Base-by-base conservation (phyloP, 495 filamentous ascomycete species). In the Podospora sp. region DNA sequence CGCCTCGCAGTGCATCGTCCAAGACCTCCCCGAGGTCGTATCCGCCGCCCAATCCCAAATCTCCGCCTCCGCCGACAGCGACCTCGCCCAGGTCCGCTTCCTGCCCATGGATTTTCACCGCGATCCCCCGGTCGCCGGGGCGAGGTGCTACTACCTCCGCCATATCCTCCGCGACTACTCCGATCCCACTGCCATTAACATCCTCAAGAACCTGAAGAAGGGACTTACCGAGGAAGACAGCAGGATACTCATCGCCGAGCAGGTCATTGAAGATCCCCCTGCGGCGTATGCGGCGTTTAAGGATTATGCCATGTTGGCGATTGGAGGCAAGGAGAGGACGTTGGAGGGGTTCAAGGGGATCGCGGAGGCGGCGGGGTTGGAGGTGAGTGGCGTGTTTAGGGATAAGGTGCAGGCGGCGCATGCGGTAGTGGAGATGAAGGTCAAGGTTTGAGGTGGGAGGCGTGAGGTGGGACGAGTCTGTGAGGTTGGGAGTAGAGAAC, bases 241-340 rank as follows among this genome's bases (percentile, higher is more conserved):
- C 51, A 60, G 72, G 29, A 65, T 80, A n/a, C 36, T 78, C 26
- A 71, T 80, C 27, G 71, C 77, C 2, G 77, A 80, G 61, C 76
- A 79, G 69, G 68, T 82, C 65, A 67, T 56, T 65, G 64, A 0
- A 68, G 70, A 62, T 46, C 68, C 66, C 25, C 74, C 70, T 49
- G 66, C 72, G 9, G 63, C 73, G 29, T 73, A 72, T 50, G 69
- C 75, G 2, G 75, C 78, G 16, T 74, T 75, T 65, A 72, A 78
- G 65, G 78, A 80, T 66, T 69, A 73, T 35, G 56, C 75, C 6
- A 80, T 82, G 77, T 65, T 82, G 21, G 66, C 72, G 6, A 73
- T 80, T 21, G 76, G 74, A 25, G 77, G 78, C 1, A 81, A 79
- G 68, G 79, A 82, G 63, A 71, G 79, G 0, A 71, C 77, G n/a